Evolutionary conservation across 306 rosid genomes (phyloP), one percentile per base, ranked within the genome.

Genomic region (Pyrus betulifolia): DNA sequence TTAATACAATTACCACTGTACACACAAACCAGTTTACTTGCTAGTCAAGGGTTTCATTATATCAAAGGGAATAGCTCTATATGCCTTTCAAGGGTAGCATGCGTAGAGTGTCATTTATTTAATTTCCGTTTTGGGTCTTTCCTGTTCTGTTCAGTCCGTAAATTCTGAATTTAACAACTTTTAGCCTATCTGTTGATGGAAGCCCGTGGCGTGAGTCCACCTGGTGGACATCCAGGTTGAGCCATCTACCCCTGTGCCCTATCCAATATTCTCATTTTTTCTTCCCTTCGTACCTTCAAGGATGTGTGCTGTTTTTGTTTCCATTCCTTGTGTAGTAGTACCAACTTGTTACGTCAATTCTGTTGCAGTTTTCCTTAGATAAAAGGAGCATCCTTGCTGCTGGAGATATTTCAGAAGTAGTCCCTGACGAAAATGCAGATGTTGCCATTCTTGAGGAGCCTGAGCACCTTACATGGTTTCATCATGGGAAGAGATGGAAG

Each of bases 401-500:
- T 59, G 99, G 99, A 69, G 99, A 95, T 87, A 95, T 95, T 70
- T 90, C 99, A 23, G 99, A 92, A 75, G 75, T 89, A 44, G 87
- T 95, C 79, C 90, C 92, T 6, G 90, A 95, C 76, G 87, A 90
- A 33, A 85, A 87, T 63, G 93, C 99, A 30, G 99, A 95, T 85
- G 76, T 95, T 82, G 99, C 99, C 74, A 86, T 95, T 79, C 95
- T 95, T 33, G 99, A 95, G 86, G 99, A 95, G 88, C 99, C 99
- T 0, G 99, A 95, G 81, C 97, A 95, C 80, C 86, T 95, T 62
- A 95, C 99, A 13, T 95, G 99, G 99, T 95, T 76, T 83, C 99
- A 95, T 77, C 99, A 95, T 80, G 99, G 99, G 82, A 92, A 87
- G 80, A 89, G 97, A 85, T 95, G 99, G 99, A 92, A 95, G 85